Base-by-base conservation (phyloP, 331 rosid species). In the Malus hybrid region DNA sequence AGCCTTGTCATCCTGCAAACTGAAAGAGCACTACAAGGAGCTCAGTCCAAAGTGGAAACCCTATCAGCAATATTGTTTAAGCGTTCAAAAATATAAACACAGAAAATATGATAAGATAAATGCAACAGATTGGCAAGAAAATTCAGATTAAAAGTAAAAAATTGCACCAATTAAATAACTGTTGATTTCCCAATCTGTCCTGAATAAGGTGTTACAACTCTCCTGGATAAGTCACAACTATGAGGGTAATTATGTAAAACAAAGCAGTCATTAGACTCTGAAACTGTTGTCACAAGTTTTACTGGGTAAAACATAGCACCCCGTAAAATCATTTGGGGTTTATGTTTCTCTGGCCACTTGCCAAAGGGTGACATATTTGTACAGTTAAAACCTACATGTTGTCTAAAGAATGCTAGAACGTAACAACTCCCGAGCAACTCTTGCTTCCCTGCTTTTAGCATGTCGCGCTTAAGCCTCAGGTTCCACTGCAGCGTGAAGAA, bases 301-400 rank as follows among this genome's bases (percentile, higher is more conserved):
- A 80, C 83, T 81, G 82, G 29, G 87, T 77, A 79, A 73, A 83
- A 39, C 83, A 83, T 65, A 68, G 70, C 84, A 85, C 80, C 87
- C 88, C 78, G 89, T 87, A 83, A 83, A 89, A 87, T 77, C 81
- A 83, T 79, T 79, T 67, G 84, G 78, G 84, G 89, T 83, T 83
- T 85, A 84, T 83, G 85, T 81, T 83, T 67, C 81, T 80, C 70
- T 84, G 88, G 90, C 83, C 81, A 85, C 87, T 84, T 82, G 81
- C 90, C 92, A 79, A 76, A 6, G 84, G 80, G 87, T 80, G 90
- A 81, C 90, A 87, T 79, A 78, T 96, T 84, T 90, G 89, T 92
- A 90, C 97, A 88, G 96, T 92, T 90, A 89, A 62, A 91, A 86
- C 85, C 89, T 86, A 85, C 80, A 83, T 61, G 83, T 84, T 80